Percentiles rank a stretch among this genome's conserved stretches.
phyloP scores from a whole-genome alignment of 73 alveolate genomes.

The Paramecium caudatum region DNA sequence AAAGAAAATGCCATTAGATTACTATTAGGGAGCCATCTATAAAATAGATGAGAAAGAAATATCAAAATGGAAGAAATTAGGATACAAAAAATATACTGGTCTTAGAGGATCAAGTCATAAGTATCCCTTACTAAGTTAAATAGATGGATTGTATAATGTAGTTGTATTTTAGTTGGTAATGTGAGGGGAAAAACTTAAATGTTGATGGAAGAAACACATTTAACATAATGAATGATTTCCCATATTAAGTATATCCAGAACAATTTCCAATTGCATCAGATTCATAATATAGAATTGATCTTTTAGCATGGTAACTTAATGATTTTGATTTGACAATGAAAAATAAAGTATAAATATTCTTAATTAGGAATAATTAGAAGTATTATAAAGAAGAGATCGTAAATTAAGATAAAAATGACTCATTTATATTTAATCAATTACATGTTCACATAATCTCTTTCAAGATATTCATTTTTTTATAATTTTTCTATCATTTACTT shows the following conservation, averaged over 20 bases:
- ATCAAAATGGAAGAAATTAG: neutral
- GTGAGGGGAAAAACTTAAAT: conserved; percentile 21
- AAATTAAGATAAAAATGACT: conserved; percentile 13
- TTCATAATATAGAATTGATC: conserved; percentile 39
- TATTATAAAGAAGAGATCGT: conserved; percentile 42
- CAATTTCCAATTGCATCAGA: conserved; percentile 51
- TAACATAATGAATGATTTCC: conserved; percentile 51
- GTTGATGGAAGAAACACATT: conserved; percentile 37
- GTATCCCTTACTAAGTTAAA: neutral
- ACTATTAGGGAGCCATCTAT: conserved; percentile 15
- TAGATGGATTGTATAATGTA: conserved; percentile 40
- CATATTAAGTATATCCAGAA: conserved; percentile 29
- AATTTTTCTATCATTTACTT: conserved; percentile 54
- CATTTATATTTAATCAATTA: conserved; percentile 34
- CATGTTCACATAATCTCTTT: conserved; percentile 4
- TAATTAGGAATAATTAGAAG: conserved; percentile 42
- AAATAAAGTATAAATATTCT: neutral
- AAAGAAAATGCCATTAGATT: conserved; percentile 39
- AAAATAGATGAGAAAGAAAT: conserved; percentile 9
- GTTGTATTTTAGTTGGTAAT: neutral
- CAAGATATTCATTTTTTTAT: neutral
- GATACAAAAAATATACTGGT: conserved; percentile 41
- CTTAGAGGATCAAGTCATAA: neutral
- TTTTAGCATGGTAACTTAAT: conserved; percentile 40
- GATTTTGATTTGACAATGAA: conserved; percentile 57